Base-by-base conservation (phyloP, 2,329 filamentous ascomycete genomes). In the Ophiostoma sp. region DNA sequence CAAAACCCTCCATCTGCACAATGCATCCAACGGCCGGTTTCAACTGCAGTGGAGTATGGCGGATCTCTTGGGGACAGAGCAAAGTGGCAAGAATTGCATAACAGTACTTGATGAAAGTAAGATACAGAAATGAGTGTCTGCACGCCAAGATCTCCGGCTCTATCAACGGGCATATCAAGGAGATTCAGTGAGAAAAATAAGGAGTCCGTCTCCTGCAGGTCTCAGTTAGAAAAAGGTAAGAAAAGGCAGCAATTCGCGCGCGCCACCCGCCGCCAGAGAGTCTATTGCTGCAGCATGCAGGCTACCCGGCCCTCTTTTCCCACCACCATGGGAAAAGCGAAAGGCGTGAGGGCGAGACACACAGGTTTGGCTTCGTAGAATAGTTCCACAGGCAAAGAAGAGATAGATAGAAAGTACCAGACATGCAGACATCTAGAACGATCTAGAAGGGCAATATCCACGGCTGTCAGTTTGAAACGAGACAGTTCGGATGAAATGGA, bases 211-310 rank as follows among this genome's bases (percentile, higher is more conserved):
- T 68, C 22, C 63, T 68, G 63, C 42, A 68, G 63, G 63, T 68
- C 63, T 48, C 63, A 68, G 39, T 48, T 48, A 25, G 39, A 68
- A 48, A 31, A 22, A 7, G 11, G n/a, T 15, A 45, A 39, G 22
- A 66, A 45, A 63, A n/a, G 59, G 59, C 59, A 64, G 36, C 33
- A 64, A 64, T 64, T 12, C 36, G 59, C 59, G 59, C 63, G 42
- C 25, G 25, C 39, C 15, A 19, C 42, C 15, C 36, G 55, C 22
- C 28, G 33, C n/a, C 11, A 57, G 28, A 61, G 17, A 63, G 57
- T 39, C 57, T 15, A 63, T 63, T 6, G 57, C 57, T 48, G 63
- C 39, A 68, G 39, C 39, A 48, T 68, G 63, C 63, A 66, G 63
- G 22, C 39, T 31, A 68, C 59, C 33, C 59, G 33, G 33, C 59